Percentiles rank a stretch among this genome's conserved stretches.
These are phyloP conservation scores for Brassica incana DNA, from an alignment of 345 rosid species.

Conservation along the genomic window DNA sequence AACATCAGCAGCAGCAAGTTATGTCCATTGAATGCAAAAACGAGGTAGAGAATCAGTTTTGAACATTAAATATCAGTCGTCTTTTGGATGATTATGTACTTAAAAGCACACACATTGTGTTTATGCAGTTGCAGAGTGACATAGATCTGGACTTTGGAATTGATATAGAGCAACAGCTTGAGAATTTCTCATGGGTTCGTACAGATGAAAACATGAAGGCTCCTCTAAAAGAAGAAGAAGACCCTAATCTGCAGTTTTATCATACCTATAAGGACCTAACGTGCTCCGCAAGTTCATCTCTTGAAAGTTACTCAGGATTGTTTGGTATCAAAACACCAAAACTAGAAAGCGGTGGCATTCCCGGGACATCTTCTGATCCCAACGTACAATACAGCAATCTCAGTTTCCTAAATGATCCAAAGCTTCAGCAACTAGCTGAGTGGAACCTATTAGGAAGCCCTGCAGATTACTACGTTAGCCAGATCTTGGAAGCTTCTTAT, in stretches of 20 bases:
- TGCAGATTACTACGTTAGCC: conserved; percentile 56
- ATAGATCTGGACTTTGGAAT: conserved; percentile 51
- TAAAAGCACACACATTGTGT: not conserved
- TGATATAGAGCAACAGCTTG: conserved; percentile 58
- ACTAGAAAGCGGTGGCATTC: conserved; percentile 48
- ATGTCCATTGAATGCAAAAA: conserved; percentile 46
- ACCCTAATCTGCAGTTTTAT: conserved; percentile 43
- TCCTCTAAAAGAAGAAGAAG: conserved; percentile 48
- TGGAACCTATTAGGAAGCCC: conserved; percentile 55
- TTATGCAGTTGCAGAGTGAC: conserved; percentile 42
- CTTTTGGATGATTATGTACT: not conserved
- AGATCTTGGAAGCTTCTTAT: conserved; percentile 55
- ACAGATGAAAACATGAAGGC: conserved; percentile 45
- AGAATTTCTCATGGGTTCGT: conserved; percentile 55
- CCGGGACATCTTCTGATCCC: conserved; percentile 40
- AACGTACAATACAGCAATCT: conserved; percentile 45
- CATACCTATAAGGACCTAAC: conserved; percentile 56
- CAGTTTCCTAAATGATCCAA: conserved; percentile 49
- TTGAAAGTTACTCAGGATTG: conserved; percentile 60
- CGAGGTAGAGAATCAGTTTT: conserved; percentile 40
- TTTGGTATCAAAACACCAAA: conserved; percentile 50
- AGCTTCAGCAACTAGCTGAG: conserved; percentile 54
- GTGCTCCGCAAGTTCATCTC: conserved; percentile 61
- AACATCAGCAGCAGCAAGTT: conserved; percentile 40
- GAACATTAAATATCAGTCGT: not conserved